Base-by-base conservation (phyloP, 2,329 filamentous ascomycete species). In the Neonectria ditissima region DNA sequence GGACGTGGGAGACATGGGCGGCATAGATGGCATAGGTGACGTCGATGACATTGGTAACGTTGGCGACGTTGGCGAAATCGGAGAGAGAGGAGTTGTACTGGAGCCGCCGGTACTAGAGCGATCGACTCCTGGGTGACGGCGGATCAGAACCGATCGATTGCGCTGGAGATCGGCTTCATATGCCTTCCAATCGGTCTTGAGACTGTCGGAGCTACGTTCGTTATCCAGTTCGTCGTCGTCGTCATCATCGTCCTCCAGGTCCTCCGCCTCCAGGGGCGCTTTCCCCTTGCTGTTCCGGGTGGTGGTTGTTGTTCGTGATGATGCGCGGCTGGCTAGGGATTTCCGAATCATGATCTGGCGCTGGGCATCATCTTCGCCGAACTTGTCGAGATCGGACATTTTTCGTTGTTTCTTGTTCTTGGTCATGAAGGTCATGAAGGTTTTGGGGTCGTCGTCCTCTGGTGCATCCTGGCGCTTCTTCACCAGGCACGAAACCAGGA, bases 281-380 rank as follows among this genome's bases (percentile, higher is more conserved):
- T 22, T 43, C 34, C 34, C 58, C 16, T 55, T 61, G 41, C 32
- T 47, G 28, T n/a, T 30, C 34, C 64, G 59, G 37, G 50, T 59
- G 8, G 65, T 67, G 28, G 50, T 59, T 11, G 65, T 67, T 28
- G 65, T 63, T 37, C 55, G 45, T 22, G 71, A 73, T 13, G 75
- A 73, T 4, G 70, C 47, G 22, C 76, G 75, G 39, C 71, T 74
- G 59, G 78, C 76, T 9, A 83, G 71, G 2, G 81, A 82, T 69
- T 84, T 84, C 55, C 78, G 77, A 61, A 84, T 83, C 68, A 83
- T 81, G 48, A 72, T 74, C 30, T 71, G 68, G 13, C 81, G 74
- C 62, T 81, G 76, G 26, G 73, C 59, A 62, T 84, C 81, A 43
- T 79, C 75, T 30, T 79, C 72, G 24, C 76, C 69, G 1, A 57